phyloP scores from a whole-genome alignment of 2,329 filamentous ascomycete species.

The Aspergillus ustus region DNA sequence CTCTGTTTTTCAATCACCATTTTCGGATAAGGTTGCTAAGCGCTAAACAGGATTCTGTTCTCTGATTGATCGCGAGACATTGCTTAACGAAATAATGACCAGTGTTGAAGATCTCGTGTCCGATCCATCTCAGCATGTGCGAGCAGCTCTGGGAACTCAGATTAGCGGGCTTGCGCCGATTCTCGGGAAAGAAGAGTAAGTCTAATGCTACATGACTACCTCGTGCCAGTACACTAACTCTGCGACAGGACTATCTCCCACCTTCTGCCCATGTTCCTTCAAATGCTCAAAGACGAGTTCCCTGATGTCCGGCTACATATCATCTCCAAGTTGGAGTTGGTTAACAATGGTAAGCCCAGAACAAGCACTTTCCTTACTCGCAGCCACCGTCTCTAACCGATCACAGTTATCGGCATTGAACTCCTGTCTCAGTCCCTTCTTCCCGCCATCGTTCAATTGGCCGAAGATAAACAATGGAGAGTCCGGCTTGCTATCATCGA shows the following conservation, averaged over 20 bases:
- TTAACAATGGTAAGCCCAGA: conserved; percentile 77
- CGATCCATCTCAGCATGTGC: conserved; percentile 94
- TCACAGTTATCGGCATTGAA: conserved; percentile 91
- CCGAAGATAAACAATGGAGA: conserved; percentile 99
- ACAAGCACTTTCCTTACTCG: background rate
- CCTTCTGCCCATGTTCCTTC: conserved; percentile 95
- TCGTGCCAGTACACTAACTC: conserved; percentile 13
- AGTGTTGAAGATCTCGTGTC: conserved; percentile 95
- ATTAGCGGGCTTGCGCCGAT: conserved; percentile 97
- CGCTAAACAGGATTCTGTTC: conserved; percentile 76
- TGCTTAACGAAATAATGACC: conserved; percentile 95
- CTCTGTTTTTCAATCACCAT: background rate
- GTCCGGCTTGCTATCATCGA: conserved; percentile 98
- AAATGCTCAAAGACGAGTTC: conserved; percentile 99
- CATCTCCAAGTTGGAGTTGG: conserved; percentile 98
- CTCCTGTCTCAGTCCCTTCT: conserved; percentile 94
- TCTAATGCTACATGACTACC: conserved; percentile 19
- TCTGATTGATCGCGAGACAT: conserved; percentile 81
- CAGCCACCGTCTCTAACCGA: conserved; percentile 2
- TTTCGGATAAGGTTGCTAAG: conserved; percentile 26
- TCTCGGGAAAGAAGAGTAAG: conserved; percentile 94
- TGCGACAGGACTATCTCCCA: conserved; percentile 82
- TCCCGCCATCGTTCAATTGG: conserved; percentile 94
- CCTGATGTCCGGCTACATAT: conserved; percentile 98
- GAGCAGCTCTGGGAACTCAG: conserved; percentile 91